Percentiles rank a stretch among this genome's conserved stretches.
These are phyloP conservation scores for Teratosphaeria epicoccoides DNA, from an alignment of 2,329 filamentous ascomycete genomes.

Conservation along the genomic window DNA sequence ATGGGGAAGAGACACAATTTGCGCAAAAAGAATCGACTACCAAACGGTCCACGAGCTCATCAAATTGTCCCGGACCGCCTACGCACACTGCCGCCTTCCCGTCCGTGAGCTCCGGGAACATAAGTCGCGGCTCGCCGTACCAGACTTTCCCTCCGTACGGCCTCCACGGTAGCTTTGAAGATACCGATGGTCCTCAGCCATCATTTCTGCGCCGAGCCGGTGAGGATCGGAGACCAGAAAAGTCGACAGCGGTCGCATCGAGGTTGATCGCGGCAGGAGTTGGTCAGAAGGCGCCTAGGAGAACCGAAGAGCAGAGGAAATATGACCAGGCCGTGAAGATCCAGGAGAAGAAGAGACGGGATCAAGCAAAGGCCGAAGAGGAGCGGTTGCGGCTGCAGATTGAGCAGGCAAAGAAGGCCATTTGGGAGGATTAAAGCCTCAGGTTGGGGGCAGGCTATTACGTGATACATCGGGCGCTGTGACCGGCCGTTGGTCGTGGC, in stretches of 20 bases:
- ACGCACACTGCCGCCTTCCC: conserved; percentile 59
- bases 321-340: conserved; percentile 76
- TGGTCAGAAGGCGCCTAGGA: conserved; percentile 67
- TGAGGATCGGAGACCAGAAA: conserved; percentile 54
- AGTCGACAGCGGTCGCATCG: conserved; percentile 83
- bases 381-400: conserved; percentile 51
- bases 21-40: no score
- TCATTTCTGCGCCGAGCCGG: conserved; percentile 3
- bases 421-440: conserved; percentile 60
- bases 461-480: not conserved
- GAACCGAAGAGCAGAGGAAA: conserved; percentile 78
- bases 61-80: conserved; percentile 41
- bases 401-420: conserved; percentile 66
- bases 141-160: conserved; percentile 17
- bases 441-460: not conserved
- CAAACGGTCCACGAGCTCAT: conserved; percentile 14
- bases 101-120: conserved; percentile 19
- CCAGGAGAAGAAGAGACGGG: conserved; percentile 68
- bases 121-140: conserved; percentile 9
- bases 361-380: conserved; percentile 60
- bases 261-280: conserved; percentile 82
- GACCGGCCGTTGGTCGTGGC: not conserved
- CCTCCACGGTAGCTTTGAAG: conserved; percentile 12
- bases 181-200: conserved; percentile 2
- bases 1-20: no score